phyloP scores from a whole-genome alignment of 2,329 filamentous ascomycete genomes.

The Leptodontidium sp. region DNA sequence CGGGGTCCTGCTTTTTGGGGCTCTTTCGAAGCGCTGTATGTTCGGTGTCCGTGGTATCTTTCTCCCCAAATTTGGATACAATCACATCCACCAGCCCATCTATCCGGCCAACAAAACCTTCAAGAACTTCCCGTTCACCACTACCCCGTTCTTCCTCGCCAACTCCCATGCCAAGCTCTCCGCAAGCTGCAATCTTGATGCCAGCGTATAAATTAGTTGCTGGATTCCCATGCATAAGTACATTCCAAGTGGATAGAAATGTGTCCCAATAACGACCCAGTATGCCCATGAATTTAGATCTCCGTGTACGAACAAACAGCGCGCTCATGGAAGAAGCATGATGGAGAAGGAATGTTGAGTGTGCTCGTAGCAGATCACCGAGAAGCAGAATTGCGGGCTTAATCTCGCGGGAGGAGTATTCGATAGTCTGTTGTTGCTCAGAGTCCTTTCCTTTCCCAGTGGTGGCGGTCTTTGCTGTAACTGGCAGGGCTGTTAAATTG shows the following conservation, averaged over 20 bases:
- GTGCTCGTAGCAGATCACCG: constrained; percentile 82
- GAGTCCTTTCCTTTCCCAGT: constrained; percentile 36
- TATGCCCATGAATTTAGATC: constrained; percentile 74
- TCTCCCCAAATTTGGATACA: constrained; percentile 80
- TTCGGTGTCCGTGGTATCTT: constrained; percentile 40
- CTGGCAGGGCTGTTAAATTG: constrained; percentile 76
- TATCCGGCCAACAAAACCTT: constrained; percentile 81
- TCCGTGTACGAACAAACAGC: constrained; percentile 70
- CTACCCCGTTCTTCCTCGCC: constrained; percentile 96
- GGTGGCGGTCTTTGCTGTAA: constrained; percentile 59
- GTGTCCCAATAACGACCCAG: constrained; percentile 84
- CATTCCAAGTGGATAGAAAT: constrained; percentile 79
- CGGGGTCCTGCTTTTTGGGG: constrained; percentile 41
- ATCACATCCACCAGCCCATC: constrained; percentile 88
- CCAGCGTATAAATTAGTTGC: constrained; percentile 80
- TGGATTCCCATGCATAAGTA: constrained; percentile 90
- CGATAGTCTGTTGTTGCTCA: constrained; percentile 53
- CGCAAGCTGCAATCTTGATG: constrained; percentile 87
- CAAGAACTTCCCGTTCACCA: constrained; percentile 90
- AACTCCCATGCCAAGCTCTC: constrained; percentile 91
- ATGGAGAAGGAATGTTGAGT: constrained; percentile 86
- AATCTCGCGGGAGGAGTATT: constrained; percentile 91
- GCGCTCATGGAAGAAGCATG: constrained; percentile 79
- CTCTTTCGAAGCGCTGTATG: constrained; percentile 21
- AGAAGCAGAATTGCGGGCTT: constrained; percentile 81